phyloP scores from a whole-genome alignment of 1,139 yeast species.

The Hyphopichia wangnamkhiaoensis region DNA sequence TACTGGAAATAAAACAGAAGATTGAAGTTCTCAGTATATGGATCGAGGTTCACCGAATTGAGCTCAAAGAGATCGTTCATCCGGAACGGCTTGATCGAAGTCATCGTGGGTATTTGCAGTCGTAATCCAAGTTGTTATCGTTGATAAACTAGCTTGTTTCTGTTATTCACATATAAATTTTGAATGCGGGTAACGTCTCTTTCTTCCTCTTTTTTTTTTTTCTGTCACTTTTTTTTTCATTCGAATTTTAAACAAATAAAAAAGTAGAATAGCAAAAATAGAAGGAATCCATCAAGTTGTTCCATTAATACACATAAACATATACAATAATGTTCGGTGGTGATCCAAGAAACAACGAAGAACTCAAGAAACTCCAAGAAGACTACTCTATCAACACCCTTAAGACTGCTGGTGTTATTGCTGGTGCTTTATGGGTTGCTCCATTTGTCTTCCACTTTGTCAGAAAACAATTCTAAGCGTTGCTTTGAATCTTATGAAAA shows the following conservation, averaged over 20 bases:
- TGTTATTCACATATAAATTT: too few species aligned
- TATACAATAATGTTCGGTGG: slow-evolving; percentile 68
- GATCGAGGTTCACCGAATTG: slow-evolving; percentile 80
- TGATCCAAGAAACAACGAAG: slow-evolving; percentile 71
- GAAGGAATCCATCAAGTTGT: background rate
- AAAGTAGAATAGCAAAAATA: too few species aligned
- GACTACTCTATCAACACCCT: slow-evolving; percentile 67
- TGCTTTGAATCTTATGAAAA: background rate
- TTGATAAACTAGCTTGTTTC: background rate
- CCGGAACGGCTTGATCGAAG: slow-evolving; percentile 80
- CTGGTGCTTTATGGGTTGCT: slow-evolving; percentile 77
- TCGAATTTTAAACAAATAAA: slow-evolving; percentile 3
- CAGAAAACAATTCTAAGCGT: slow-evolving; percentile 56
- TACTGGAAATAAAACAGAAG: slow-evolving; percentile 83
- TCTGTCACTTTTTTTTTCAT: background rate
- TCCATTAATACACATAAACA: background rate
- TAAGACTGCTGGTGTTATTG: slow-evolving; percentile 66
- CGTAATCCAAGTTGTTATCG: background rate
- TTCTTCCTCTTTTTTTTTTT: slow-evolving; percentile 3
- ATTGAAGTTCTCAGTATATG: slow-evolving; percentile 87
- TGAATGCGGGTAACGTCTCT: slow-evolving; percentile 7
- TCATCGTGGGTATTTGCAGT: too few species aligned
- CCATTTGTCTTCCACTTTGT: slow-evolving; percentile 65
- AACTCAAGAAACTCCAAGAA: slow-evolving; percentile 74
- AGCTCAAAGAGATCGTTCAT: slow-evolving; percentile 77